Evolutionary conservation across 1,284 basidiomycete genomes (phyloP), one percentile per base, ranked within the genome.

Genomic region (Ustilago loliicola): DNA sequence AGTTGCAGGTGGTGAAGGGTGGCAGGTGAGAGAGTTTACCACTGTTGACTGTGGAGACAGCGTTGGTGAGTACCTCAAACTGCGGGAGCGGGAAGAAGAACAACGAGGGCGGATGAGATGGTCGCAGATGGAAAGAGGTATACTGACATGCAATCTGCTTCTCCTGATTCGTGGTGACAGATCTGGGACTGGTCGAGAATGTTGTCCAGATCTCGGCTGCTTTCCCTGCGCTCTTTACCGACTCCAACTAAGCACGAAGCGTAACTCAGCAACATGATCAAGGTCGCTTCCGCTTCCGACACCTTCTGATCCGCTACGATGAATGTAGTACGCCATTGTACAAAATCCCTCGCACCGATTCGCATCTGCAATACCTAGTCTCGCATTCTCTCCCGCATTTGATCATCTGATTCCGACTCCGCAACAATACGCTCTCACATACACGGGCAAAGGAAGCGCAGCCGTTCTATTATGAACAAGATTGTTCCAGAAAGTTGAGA

Each of bases 31-130:
- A 15, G 80, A 82, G 48, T 80, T 80, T 36, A 72, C 72, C 38
- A 76, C 70, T 6, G 68, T 80, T 38, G 67, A 80, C 27, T 66
- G 83, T 27, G 83, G 83, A 11, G 76, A 81, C 38, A 68, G 55
- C 19, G 67, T 85, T 32, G 83, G 83, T 84, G 53, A 57, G 80
- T 82, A 21, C 15, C 25, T 7, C 25, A 7, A 8, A 27, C 23
- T 48, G 45, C 21, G 25, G 13, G 15, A 56, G 23, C 38, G 38
- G 38, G 19, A 15, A 19, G 15, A 19, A 13, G 38, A 19, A 9
- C n/a, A 45, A 7, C n/a, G 42, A 7, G 11, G 6, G n/a, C 42
- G 42, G 7, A 21, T 17, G 42, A 17, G 42, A 45, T 9, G 19
- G n/a, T 21, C n/a, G 21, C 15, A 45, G 5, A 45, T 21, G n/a